Percentiles rank a stretch among this genome's conserved stretches.
Evolutionary conservation across 108 stramenopile species (phyloP).

Genomic region (Stephanodiscus minutulus): DNA sequence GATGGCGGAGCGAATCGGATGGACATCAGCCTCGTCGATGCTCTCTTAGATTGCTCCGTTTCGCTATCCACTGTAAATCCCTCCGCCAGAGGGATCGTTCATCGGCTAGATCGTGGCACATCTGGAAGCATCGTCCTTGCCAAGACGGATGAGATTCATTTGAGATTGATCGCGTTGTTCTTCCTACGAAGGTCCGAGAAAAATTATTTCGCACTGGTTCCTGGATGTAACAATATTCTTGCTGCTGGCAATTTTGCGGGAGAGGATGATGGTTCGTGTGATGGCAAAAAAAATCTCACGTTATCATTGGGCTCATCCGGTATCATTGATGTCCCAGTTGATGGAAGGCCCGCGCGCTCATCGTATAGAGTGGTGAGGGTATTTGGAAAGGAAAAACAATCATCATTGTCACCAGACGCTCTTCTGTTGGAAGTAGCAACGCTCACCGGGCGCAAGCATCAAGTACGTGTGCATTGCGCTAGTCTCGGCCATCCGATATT

Average conservation of each 20-base stretch:
- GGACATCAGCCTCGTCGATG: constrained; percentile 75
- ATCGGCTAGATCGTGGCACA: constrained; percentile 81
- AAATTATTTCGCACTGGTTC: constrained; percentile 62
- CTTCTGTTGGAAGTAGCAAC: constrained; percentile 59
- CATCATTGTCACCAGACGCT: constrained; percentile 17
- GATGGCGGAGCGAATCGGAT: constrained; percentile 4
- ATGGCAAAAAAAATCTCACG: not conserved
- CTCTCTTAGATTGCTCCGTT: constrained; percentile 58
- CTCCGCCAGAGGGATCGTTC: constrained; percentile 67
- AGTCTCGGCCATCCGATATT: constrained; percentile 56
- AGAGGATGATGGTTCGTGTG: not conserved
- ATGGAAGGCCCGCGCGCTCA: constrained; percentile 60
- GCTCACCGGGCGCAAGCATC: constrained; percentile 79
- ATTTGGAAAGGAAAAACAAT: constrained; percentile 8
- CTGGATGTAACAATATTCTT: not conserved
- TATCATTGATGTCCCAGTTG: constrained; percentile 49
- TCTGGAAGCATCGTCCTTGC: constrained; percentile 72
- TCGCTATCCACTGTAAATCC: constrained; percentile 72
- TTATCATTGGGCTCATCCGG: constrained; percentile 20
- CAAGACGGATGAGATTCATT: constrained; percentile 68
- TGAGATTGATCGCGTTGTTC: constrained; percentile 66
- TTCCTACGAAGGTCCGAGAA: constrained; percentile 61
- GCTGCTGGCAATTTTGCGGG: not conserved
- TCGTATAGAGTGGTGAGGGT: constrained; percentile 32
- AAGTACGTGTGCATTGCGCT: constrained; percentile 77